Evolutionary conservation across 768 basidiomycete genomes (phyloP).

Genomic region (Coprinopsis cinerea): DNA sequence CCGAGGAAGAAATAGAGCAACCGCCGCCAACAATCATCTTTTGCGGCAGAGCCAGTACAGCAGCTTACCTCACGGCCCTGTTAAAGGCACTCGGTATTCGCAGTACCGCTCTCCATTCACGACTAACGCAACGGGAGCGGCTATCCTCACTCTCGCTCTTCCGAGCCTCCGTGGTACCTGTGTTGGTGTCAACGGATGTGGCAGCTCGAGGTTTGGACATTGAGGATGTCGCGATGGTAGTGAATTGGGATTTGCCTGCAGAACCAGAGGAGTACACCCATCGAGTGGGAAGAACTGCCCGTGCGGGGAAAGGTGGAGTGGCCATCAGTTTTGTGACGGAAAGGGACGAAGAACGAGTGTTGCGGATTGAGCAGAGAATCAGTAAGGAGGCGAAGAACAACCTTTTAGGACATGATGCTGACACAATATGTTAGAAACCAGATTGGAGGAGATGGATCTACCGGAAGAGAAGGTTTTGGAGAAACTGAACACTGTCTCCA

Average conservation of each 20-base stretch:
- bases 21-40: conserved; percentile 98
- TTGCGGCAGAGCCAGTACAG: conserved; percentile 77
- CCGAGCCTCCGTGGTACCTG: conserved; percentile 79
- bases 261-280: conserved; percentile 95
- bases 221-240: conserved; percentile 90
- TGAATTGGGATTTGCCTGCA: conserved; percentile 95
- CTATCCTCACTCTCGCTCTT: conserved; percentile 81
- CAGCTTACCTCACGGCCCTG: conserved; percentile 79
- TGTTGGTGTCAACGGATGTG: conserved; percentile 92
- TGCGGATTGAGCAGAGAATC: conserved; percentile 81
- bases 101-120: conserved; percentile 86
- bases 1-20: conserved; percentile 53
- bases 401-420: background rate
- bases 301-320: conserved; percentile 83
- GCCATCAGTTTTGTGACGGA: conserved; percentile 96
- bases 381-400: conserved; percentile 48
- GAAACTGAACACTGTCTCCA: conserved; percentile 82
- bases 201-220: conserved; percentile 95
- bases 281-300: conserved; percentile 89
- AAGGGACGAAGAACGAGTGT: conserved; percentile 77
- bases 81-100: conserved; percentile 77
- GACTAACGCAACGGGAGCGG: conserved; percentile 88
- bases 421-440: conserved; percentile 48
- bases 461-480: conserved; percentile 81
- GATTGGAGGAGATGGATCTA: conserved; percentile 66